These are phyloP conservation scores for Pochonia chlamydosporia DNA, from an alignment of 2,329 filamentous ascomycete genomes.

Conservation along the genomic window DNA sequence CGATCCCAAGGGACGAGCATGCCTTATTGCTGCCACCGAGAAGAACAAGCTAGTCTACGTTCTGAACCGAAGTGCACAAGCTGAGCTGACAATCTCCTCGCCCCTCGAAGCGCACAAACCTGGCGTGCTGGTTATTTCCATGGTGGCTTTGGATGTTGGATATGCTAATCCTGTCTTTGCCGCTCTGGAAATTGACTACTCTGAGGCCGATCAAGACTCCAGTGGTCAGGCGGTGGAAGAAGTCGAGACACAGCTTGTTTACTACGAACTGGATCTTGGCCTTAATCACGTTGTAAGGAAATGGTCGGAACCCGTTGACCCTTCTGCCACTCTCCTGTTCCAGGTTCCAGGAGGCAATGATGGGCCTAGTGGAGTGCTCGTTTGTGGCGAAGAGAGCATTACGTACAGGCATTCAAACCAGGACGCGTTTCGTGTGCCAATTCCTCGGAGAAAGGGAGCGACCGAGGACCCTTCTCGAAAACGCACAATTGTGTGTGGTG, in stretches of 20 bases:
- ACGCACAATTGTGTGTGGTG: constrained; percentile 77
- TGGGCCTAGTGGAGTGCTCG: constrained; percentile 88
- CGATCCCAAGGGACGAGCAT: constrained; percentile 92
- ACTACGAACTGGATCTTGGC: constrained; percentile 95
- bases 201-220: constrained; percentile 84
- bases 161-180: constrained; percentile 98
- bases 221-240: constrained; percentile 77
- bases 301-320: constrained; percentile 91
- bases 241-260: constrained; percentile 85
- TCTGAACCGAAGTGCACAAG: constrained; percentile 89
- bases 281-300: constrained; percentile 95
- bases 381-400: constrained; percentile 90
- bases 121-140: constrained; percentile 80
- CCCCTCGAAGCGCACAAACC: constrained; percentile 94
- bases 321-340: constrained; percentile 83
- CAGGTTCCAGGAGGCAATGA: constrained; percentile 92
- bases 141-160: constrained; percentile 87
- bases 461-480: constrained; percentile 92
- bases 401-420: constrained; percentile 97
- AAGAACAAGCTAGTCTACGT: constrained; percentile 99
- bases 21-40: constrained; percentile 87
- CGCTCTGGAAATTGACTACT: constrained; percentile 88
- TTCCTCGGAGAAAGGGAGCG: constrained; percentile 78
- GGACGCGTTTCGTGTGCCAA: constrained; percentile 79
- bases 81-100: constrained; percentile 93